Base-by-base conservation (phyloP, 2,329 filamentous ascomycete species). In the Trichoderma citrinoviride region DNA sequence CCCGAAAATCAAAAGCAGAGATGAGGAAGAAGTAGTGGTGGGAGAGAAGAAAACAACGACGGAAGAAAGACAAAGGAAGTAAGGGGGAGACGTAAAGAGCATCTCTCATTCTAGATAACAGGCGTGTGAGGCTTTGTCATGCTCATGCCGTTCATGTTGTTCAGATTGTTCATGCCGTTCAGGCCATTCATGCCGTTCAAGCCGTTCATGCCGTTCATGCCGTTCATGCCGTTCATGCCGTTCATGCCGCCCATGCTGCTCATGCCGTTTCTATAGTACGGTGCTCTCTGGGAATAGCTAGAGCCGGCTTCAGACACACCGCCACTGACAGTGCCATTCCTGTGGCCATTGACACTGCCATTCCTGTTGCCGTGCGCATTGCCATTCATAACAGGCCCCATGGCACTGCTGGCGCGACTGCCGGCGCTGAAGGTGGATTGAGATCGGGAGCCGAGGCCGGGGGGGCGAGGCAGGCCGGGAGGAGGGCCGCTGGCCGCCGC, bases 401-500 rank as follows among this genome's bases (percentile, higher is more conserved):
- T n/a, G 49, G 33, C 33, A 37, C 15, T 37, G 49, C 25, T 54
- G 58, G 29, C 19, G 23, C 19, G 41, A 17, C 33, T 54, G 46
- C 6, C 37, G n/a, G 29, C 19, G 40, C 37, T 44, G 25, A 17
- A 27, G 2, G 41, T 17, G n/a, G 3, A 52, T 27, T 29, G n/a
- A n/a, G 25, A 73, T 15, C 71, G 68, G 19, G 67, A 65, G 15
- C 79, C 81, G 40, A 94, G 80, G 14, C 91, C 91, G 2, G 92
- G 91, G 15, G 93, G 93, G 7, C 87, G 87, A 1, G 86, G 76
- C 8, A 97, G 83, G 2, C 93, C 93, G 0, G 93, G 93, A 14
- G 93, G 93, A 25, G 93, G 93, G 0, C 91, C 88, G 71, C 82
- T 90, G 40, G 87, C 87, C 2, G 86, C 87, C 1, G 87, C 83